Evolutionary conservation across 306 rosid genomes (phyloP).

Genomic region (Vigna nakashimae): DNA sequence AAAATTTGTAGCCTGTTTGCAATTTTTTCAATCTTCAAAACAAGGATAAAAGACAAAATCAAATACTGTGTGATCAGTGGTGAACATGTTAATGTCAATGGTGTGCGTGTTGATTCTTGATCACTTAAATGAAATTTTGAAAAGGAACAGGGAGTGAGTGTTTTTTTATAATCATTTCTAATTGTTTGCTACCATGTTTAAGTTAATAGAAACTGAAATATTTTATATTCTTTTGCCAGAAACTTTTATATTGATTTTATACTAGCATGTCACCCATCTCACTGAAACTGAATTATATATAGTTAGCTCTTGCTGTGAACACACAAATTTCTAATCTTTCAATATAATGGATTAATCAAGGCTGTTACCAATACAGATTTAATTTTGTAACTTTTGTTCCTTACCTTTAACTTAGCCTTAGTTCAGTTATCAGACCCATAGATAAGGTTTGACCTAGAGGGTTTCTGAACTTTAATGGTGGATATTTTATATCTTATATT

Average conservation of each 20-base stretch:
- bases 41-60: slow-evolving; percentile 1
- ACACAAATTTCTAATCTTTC: not conserved
- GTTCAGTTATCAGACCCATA: slow-evolving; percentile 20
- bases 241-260: not conserved
- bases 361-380: not conserved
- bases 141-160: not conserved
- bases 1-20: not conserved
- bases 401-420: slow-evolving; percentile 32
- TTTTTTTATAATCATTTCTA: slow-evolving; percentile 2
- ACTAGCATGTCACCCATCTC: not conserved
- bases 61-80: not conserved
- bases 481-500: slow-evolving; percentile 27
- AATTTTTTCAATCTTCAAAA: slow-evolving; percentile 2
- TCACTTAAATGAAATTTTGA: not conserved
- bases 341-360: slow-evolving; percentile 30
- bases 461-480: slow-evolving; percentile 12
- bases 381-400: slow-evolving; percentile 25
- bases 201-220: not conserved
- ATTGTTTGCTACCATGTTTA: slow-evolving; percentile 28
- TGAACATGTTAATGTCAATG: not conserved
- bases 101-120: not conserved
- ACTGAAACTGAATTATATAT: slow-evolving; percentile 22
- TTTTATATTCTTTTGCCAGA: not conserved
- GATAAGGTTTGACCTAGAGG: slow-evolving; percentile 6
- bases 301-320: not conserved